phyloP scores from a whole-genome alignment of 2,329 filamentous ascomycete genomes.

The Arthrobotrys musiformis region DNA sequence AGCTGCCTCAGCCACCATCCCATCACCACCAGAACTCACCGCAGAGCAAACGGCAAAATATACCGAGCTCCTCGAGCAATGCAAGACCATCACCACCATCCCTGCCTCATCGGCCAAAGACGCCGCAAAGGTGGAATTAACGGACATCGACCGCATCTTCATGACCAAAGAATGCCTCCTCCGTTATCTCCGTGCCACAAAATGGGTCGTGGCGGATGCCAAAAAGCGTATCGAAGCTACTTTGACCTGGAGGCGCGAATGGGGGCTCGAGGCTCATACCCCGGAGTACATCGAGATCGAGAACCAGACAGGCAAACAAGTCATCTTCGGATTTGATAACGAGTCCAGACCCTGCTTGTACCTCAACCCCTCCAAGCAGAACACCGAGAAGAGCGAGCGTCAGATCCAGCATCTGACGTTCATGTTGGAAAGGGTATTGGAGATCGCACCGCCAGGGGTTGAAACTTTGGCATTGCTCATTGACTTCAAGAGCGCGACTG shows the following conservation, averaged over 20 bases:
- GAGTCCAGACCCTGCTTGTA: slow-evolving; percentile 88
- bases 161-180: slow-evolving; percentile 91
- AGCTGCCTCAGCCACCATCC: slow-evolving; percentile 63
- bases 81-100: slow-evolving; percentile 78
- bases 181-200: slow-evolving; percentile 91
- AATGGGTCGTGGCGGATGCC: slow-evolving; percentile 82
- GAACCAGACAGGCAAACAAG: slow-evolving; percentile 96
- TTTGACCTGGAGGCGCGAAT: slow-evolving; percentile 88
- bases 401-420: slow-evolving; percentile 95
- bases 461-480: slow-evolving; percentile 88
- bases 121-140: slow-evolving; percentile 72
- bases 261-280: slow-evolving; percentile 78
- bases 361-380: slow-evolving; percentile 88
- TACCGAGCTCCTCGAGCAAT: slow-evolving; percentile 74
- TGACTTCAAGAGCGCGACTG: slow-evolving; percentile 85
- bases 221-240: slow-evolving; percentile 83
- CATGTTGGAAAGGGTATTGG: slow-evolving; percentile 91
- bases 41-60: slow-evolving; percentile 85
- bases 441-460: slow-evolving; percentile 85
- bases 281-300: slow-evolving; percentile 90
- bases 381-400: slow-evolving; percentile 84
- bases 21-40: slow-evolving; percentile 71
- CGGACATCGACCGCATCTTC: slow-evolving; percentile 85
- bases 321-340: slow-evolving; percentile 87
- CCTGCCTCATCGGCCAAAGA: slow-evolving; percentile 71